phyloP scores from a whole-genome alignment of 768 basidiomycete genomes.

The Hortiboletus flavorubellus region DNA sequence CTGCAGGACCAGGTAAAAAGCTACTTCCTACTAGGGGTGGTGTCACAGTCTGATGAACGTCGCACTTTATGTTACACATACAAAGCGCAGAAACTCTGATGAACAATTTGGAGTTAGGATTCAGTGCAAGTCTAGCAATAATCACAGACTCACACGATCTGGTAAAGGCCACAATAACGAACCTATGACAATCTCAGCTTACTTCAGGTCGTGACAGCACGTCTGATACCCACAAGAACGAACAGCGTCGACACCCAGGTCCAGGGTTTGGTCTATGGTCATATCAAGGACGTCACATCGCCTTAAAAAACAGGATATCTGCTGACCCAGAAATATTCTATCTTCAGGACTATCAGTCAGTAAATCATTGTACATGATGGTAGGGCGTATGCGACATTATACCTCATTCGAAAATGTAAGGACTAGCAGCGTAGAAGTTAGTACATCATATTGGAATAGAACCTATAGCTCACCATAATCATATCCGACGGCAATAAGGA shows the following conservation, averaged over 20 bases:
- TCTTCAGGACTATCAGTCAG: not conserved
- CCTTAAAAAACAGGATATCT: not conserved
- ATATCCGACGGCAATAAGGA: constrained; percentile 4
- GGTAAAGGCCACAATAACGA: constrained; percentile 6
- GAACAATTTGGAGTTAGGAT: not conserved
- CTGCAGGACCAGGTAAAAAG: too few species aligned
- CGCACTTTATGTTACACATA: not conserved
- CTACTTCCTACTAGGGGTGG: not conserved
- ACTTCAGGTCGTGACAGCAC: too few species aligned
- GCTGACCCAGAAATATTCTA: not conserved
- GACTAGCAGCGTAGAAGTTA: not conserved
- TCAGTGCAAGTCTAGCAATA: too few species aligned
- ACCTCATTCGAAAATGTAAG: constrained; percentile 13
- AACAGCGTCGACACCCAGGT: not conserved
- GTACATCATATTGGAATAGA: not conserved
- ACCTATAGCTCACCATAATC: constrained; percentile 2
- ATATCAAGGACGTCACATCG: not conserved
- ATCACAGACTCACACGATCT: not conserved
- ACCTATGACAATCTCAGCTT: constrained; percentile 1
- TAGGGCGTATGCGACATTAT: not conserved
- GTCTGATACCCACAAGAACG: not conserved
- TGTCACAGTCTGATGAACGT: not conserved
- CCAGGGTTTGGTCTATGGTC: not conserved
- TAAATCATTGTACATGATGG: not conserved
- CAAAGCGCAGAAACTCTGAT: not conserved